Evolutionary conservation across 768 basidiomycete genomes (phyloP).

Genomic region (Kondoa subrosea): DNA sequence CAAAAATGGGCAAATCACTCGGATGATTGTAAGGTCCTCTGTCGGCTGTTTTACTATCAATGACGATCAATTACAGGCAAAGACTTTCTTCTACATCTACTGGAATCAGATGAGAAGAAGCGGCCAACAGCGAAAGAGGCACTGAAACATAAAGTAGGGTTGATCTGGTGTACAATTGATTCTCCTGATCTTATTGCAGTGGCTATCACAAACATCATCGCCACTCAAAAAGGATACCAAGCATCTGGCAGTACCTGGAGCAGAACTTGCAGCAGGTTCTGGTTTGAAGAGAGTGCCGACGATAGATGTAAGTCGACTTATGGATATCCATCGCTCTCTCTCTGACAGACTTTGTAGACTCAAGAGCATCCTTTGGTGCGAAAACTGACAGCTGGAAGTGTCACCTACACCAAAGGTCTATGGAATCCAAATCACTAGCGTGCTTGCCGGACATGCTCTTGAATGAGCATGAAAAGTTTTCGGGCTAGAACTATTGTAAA

Average conservation of each 20-base stretch:
- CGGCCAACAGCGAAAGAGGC: not conserved
- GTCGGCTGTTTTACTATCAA: not conserved
- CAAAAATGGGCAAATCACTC: not conserved
- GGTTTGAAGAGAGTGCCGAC: not conserved
- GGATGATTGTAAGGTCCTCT: not conserved
- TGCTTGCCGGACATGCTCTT: no score
- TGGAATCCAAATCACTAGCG: no score
- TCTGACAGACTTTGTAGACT: no score
- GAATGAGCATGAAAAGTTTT: no score
- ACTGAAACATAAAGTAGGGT: not conserved
- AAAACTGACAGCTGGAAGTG: no score
- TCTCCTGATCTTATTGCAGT: not conserved
- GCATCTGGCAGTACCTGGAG: not conserved
- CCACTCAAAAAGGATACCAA: not conserved
- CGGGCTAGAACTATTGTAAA: no score
- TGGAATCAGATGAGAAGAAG: not conserved
- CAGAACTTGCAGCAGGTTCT: not conserved
- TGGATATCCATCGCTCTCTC: no score
- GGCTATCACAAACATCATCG: not conserved
- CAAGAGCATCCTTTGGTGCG: slow-evolving; percentile 9
- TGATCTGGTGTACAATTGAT: not conserved
- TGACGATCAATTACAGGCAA: not conserved
- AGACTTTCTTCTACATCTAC: not conserved
- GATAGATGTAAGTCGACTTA: no score
- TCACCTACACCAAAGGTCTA: no score